Conservation (phyloP, 202 grass and related monocot genomes). For the Carex sylvatica region DNA sequence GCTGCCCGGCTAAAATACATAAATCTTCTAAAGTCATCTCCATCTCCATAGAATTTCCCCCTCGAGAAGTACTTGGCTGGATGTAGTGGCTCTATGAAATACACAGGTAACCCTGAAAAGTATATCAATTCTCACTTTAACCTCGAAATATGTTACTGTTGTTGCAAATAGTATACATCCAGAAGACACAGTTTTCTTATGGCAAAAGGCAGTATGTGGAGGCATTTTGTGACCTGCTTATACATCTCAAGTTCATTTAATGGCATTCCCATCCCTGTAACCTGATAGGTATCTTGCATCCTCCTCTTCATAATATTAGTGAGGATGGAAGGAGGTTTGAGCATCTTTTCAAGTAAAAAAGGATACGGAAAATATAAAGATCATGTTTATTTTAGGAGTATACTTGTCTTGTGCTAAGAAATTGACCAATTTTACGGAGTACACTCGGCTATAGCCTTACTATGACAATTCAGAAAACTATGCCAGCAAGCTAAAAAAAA, state of each 20-base stretch:
- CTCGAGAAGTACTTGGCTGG: constrained; percentile 81
- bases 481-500: background rate
- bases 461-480: background rate
- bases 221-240: background rate
- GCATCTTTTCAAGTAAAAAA: background rate
- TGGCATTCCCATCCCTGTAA: background rate
- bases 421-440: background rate
- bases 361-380: background rate
- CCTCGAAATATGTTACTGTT: constrained; percentile 25
- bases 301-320: background rate
- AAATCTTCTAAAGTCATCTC: constrained; percentile 93
- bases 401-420: background rate
- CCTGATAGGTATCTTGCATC: background rate
- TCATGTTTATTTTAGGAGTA: background rate
- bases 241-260: background rate
- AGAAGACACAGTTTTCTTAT: background rate
- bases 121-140: constrained; percentile 4
- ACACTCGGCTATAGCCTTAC: background rate
- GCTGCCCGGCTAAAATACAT: constrained; percentile 85
- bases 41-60: constrained; percentile 85
- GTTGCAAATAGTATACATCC: background rate
- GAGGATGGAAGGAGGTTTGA: background rate
- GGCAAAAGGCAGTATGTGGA: background rate
- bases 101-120: constrained; percentile 76
- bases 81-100: constrained; percentile 94